Base-by-base conservation (phyloP, 176 grass and related monocot genomes). In the Phyllostachys edulis region DNA sequence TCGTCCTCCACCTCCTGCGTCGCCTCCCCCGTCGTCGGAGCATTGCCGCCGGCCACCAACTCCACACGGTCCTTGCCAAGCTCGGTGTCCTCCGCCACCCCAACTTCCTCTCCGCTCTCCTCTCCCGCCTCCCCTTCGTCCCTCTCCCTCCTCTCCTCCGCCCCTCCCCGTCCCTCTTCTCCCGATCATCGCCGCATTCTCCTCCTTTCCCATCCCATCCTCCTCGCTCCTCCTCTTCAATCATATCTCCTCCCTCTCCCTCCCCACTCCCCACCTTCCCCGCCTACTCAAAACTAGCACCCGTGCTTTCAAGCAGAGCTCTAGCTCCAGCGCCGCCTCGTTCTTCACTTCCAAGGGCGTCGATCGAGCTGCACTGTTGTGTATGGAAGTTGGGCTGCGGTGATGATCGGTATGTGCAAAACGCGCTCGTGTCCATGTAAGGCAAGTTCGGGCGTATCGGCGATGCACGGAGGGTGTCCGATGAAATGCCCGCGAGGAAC, bases 201-300 rank as follows among this genome's bases (percentile, higher is more conserved):
- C 86, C 50, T 37, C 83, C 16, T 87, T 83, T 16, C 63, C 82
- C 15, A 20, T 37, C 1, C 86, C 92, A 0, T 84, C 86, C 50
- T 37, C n/a, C 17, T 76, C 86, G n/a, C 17, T 92, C 2, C 0
- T 52, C 44, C 78, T 92, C 75, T 90, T 87, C 78, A 90, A 89
- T 66, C 79, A 57, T 26, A 70, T 80, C 61, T 84, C 82, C 67
- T 68, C 55, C 29, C 32, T 68, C 49, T 54, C 82, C 73, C 15
- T 87, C 55, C 26, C 76, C 81, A 9, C 81, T 80, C 42, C 87
- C 89, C 67, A 59, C 82, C 27, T 92, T 92, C 75, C 88, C 94
- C 0, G 89, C 89, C 88, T 97, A 12, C 75, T 97, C 83, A 97
- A 94, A 67, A 89, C 94, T 11, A 94, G 92, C n/a, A 82, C 76